Conservation (phyloP, 1,139 yeast species). For the Taphrina pruni region DNA sequence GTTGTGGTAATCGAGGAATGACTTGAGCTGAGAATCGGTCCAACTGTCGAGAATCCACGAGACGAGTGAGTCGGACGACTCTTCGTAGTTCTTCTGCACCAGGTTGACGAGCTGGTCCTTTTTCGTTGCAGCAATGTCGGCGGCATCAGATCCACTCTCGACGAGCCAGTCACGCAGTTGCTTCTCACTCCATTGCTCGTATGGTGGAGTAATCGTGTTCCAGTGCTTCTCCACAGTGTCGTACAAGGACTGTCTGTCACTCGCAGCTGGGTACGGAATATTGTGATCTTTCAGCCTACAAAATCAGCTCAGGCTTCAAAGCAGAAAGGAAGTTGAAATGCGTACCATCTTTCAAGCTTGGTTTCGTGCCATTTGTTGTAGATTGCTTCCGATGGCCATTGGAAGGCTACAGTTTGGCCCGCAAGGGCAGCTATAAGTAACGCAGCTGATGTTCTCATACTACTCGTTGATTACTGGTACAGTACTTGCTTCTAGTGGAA, state of each 20-base stretch:
- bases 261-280: slow-evolving; percentile 38
- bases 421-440: slow-evolving; percentile 29
- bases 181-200: slow-evolving; percentile 46
- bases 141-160: slow-evolving; percentile 44
- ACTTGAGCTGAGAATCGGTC: slow-evolving; percentile 54
- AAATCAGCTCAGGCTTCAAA: not conserved
- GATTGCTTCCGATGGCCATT: slow-evolving; percentile 36
- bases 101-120: slow-evolving; percentile 45
- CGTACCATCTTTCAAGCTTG: slow-evolving; percentile 37
- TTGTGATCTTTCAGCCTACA: slow-evolving; percentile 46
- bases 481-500: not conserved
- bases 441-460: slow-evolving; percentile 28
- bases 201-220: slow-evolving; percentile 46
- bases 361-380: slow-evolving; percentile 43
- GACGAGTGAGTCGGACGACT: slow-evolving; percentile 44
- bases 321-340: not conserved
- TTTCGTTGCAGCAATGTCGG: slow-evolving; percentile 45
- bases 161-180: slow-evolving; percentile 44
- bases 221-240: slow-evolving; percentile 47
- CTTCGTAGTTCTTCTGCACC: slow-evolving; percentile 44
- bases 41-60: slow-evolving; percentile 62
- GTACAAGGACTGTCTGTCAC: slow-evolving; percentile 45
- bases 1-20: slow-evolving; percentile 53
- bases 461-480: not conserved
- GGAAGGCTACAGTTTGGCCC: slow-evolving; percentile 28